Percentiles rank a stretch among this genome's conserved stretches.
These are phyloP conservation scores for Debaryomyces udenii DNA, from an alignment of 1,139 yeast species.

Conservation along the genomic window DNA sequence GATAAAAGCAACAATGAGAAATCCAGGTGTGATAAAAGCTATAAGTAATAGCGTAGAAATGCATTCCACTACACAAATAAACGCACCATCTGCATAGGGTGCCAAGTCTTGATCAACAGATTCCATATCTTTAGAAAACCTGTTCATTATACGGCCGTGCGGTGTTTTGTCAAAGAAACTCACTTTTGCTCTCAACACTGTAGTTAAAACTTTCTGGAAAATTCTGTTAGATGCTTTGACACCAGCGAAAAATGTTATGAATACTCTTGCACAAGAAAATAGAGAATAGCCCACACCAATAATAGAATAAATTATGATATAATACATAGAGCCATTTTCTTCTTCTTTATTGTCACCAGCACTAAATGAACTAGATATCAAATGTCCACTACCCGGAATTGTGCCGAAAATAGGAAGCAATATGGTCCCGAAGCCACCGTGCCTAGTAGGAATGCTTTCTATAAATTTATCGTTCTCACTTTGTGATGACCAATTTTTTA, in stretches of 20 bases:
- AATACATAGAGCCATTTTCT: constrained; percentile 59
- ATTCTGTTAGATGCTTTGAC: constrained; percentile 76
- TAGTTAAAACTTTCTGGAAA: constrained; percentile 64
- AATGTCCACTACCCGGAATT: constrained; percentile 20
- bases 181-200: constrained; percentile 74
- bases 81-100: constrained; percentile 76
- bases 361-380: constrained; percentile 11
- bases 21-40: constrained; percentile 81
- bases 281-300: constrained; percentile 67
- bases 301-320: constrained; percentile 65
- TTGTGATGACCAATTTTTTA: constrained; percentile 70
- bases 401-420: constrained; percentile 23
- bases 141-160: constrained; percentile 92
- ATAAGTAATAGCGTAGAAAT: constrained; percentile 72
- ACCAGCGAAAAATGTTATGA: constrained; percentile 68
- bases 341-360: constrained; percentile 18
- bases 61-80: constrained; percentile 70
- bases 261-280: constrained; percentile 59
- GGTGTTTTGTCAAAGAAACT: constrained; percentile 96
- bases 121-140: constrained; percentile 95
- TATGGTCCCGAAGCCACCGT: constrained; percentile 20
- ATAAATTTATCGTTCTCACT: constrained; percentile 23
- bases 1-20: constrained; percentile 71
- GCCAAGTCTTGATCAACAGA: constrained; percentile 90
- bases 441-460: constrained; percentile 18